Conservation (phyloP, 2,329 filamentous ascomycete genomes). For the Aspergillus sp. region DNA sequence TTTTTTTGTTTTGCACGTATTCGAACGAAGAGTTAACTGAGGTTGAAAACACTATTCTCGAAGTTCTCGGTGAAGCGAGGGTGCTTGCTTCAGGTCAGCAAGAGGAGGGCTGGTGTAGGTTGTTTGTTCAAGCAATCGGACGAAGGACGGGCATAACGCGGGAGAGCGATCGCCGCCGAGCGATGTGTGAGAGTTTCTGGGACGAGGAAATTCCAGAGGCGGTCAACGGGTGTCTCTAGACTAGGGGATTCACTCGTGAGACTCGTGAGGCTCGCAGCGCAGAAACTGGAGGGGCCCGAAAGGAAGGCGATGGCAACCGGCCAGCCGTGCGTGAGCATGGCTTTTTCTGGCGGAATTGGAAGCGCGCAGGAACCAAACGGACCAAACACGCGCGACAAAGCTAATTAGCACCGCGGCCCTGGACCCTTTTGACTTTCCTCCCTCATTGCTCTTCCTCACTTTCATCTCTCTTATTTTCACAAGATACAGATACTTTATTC, state of each 20-base stretch:
- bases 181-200: background rate
- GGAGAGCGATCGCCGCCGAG: background rate
- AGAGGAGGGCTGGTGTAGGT: background rate
- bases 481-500: background rate
- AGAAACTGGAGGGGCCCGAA: background rate
- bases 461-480: background rate
- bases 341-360: conserved; percentile 9
- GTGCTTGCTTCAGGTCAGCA: background rate
- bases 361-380: conserved; percentile 19
- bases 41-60: background rate
- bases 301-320: background rate
- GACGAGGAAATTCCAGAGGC: background rate
- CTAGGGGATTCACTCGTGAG: background rate
- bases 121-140: conserved; percentile 6
- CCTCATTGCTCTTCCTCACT: background rate
- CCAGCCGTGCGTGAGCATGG: conserved; percentile 15
- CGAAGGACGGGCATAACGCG: conserved; percentile 3
- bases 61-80: background rate
- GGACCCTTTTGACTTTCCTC: background rate
- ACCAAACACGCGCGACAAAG: conserved; percentile 15
- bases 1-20: background rate
- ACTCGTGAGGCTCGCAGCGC: background rate
- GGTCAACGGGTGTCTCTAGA: background rate
- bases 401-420: background rate
- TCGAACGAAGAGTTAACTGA: background rate